phyloP scores from a whole-genome alignment of 129 eudicot species.

The Escallonia rubra region DNA sequence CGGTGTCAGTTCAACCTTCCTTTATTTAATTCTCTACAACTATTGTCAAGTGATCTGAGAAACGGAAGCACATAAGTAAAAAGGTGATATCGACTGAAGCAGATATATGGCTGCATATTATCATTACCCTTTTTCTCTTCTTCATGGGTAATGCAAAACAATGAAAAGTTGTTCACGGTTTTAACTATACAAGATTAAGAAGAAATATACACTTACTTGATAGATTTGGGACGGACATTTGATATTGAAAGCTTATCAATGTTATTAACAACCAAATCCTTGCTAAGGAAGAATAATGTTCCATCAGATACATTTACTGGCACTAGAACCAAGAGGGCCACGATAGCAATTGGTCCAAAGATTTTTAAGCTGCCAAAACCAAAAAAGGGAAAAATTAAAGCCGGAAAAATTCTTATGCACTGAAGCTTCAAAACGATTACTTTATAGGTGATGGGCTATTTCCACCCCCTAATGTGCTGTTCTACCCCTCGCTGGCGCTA shows the following conservation, averaged over 20 bases:
- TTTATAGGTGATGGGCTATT: too few species aligned
- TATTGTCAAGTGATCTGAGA: too few species aligned
- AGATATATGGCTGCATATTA: neutral
- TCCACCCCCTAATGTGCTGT: too few species aligned
- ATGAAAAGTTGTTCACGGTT: neutral
- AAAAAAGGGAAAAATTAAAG: neutral
- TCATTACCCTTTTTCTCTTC: neutral
- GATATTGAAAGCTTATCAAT: slow-evolving; percentile 98
- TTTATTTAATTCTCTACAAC: too few species aligned
- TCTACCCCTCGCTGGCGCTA: too few species aligned
- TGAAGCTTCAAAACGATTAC: neutral
- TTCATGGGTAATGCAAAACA: neutral
- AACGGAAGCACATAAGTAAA: neutral
- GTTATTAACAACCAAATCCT: slow-evolving; percentile 72
- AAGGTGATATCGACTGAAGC: neutral
- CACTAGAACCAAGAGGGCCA: slow-evolving; percentile 68
- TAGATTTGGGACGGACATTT: slow-evolving; percentile 76
- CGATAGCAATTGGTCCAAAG: slow-evolving; percentile 65
- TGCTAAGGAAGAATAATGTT: slow-evolving; percentile 67
- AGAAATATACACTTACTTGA: slow-evolving; percentile 48
- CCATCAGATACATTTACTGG: slow-evolving; percentile 89
- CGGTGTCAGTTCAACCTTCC: too few species aligned
- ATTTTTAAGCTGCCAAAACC: slow-evolving; percentile 66
- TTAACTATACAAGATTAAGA: neutral
- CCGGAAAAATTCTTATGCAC: neutral